Evolutionary conservation across 768 basidiomycete species (phyloP).

Genomic region (Boletus bicolor): DNA sequence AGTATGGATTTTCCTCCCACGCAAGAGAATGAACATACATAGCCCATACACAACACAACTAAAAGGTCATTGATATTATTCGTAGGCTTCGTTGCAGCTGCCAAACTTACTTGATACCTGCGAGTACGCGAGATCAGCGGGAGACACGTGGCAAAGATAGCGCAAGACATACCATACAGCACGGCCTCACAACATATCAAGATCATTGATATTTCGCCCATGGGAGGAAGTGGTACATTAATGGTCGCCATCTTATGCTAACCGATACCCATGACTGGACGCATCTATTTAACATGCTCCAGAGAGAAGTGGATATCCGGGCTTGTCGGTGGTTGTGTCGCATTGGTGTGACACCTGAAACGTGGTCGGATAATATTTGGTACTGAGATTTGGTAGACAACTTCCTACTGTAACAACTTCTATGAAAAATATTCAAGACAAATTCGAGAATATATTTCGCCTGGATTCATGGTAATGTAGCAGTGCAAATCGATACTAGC

Average conservation of each 20-base stretch:
- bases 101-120: not conserved
- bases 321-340: not conserved
- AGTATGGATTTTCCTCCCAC: not conserved
- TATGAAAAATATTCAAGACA: no score
- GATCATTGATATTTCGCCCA: not conserved
- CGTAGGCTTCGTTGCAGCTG: no score
- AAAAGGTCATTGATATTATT: not conserved
- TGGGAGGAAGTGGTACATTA: not conserved
- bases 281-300: not conserved
- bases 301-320: not conserved
- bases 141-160: not conserved
- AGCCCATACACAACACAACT: conserved; percentile 1
- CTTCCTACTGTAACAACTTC: no score
- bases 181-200: not conserved
- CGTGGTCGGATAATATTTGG: no score
- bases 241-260: not conserved
- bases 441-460: no score
- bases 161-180: not conserved
- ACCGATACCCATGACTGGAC: not conserved
- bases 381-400: no score
- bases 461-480: no score
- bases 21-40: not conserved
- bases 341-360: not conserved
- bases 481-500: no score
- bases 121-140: not conserved